phyloP scores from a whole-genome alignment of 2,329 filamentous ascomycete species.

The Cephalotrichum gorgonifer region DNA sequence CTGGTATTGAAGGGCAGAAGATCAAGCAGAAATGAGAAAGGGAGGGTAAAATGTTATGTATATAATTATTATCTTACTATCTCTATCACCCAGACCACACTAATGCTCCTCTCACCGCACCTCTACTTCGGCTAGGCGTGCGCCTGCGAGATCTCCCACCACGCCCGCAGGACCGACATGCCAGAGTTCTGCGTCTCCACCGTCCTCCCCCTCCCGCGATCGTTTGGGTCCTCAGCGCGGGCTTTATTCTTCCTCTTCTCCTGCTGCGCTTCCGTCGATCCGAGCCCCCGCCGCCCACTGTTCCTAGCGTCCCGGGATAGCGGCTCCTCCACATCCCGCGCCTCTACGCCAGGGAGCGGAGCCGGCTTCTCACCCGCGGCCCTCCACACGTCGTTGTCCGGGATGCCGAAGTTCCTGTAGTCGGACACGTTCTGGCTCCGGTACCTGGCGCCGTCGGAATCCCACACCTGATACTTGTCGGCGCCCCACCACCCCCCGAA shows the following conservation, averaged over 20 bases:
- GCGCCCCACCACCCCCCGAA: slow-evolving; percentile 88
- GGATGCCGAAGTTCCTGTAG: slow-evolving; percentile 42
- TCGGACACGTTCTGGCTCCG: slow-evolving; percentile 28
- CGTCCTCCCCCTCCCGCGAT: slow-evolving; percentile 69
- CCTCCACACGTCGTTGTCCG: slow-evolving; percentile 30
- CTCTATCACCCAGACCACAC: too few species aligned
- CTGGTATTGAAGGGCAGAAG: too few species aligned
- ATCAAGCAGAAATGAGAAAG: too few species aligned
- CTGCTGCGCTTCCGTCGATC: slow-evolving; percentile 4
- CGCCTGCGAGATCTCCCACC: slow-evolving; percentile 46
- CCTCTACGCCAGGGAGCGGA: slow-evolving; percentile 7
- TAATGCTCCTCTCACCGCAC: too few species aligned
- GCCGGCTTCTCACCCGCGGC: not conserved
- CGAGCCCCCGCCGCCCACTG: too few species aligned
- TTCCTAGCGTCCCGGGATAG: too few species aligned
- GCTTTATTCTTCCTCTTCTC: slow-evolving; percentile 1
- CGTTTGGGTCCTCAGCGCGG: slow-evolving; percentile 52
- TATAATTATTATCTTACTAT: too few species aligned
- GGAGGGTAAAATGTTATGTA: too few species aligned
- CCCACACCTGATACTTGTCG: slow-evolving; percentile 14
- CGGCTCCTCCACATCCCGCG: slow-evolving; percentile 1
- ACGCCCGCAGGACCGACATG: slow-evolving; percentile 64
- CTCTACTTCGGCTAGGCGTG: not conserved
- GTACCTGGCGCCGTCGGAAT: slow-evolving; percentile 4
- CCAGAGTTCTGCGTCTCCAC: slow-evolving; percentile 85